Conservation (phyloP, 208 protist species). For the Naegleria fowleri region DNA sequence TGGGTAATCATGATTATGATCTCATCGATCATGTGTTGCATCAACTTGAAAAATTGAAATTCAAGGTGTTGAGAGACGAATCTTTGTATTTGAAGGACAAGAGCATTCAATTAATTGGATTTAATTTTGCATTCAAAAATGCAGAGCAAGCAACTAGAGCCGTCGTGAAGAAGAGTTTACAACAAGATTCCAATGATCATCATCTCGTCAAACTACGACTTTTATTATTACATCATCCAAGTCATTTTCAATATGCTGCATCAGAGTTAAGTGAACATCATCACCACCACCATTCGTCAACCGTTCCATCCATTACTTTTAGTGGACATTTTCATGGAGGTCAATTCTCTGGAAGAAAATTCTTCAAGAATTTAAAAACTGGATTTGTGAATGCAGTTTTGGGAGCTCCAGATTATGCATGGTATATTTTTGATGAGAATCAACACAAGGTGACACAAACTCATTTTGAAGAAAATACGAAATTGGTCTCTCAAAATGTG, state of each 20-base stretch:
- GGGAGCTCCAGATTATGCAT: background rate
- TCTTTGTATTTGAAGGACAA: background rate
- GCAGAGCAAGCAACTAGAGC: background rate
- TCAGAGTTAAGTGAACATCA: background rate
- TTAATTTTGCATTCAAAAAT: background rate
- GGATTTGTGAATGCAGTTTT: background rate
- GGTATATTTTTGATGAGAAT: background rate
- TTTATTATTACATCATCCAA: slow-evolving; percentile 14
- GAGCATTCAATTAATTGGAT: background rate
- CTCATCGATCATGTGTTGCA: background rate
- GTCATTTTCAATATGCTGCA: background rate
- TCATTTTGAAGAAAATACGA: too few relatives aligned
- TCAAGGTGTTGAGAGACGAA: background rate
- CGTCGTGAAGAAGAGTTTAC: background rate
- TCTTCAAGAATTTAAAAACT: background rate
- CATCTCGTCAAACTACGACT: background rate
- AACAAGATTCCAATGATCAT: background rate
- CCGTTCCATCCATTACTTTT: background rate
- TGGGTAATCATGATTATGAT: slow-evolving; percentile 24
- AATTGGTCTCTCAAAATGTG: too few relatives aligned
- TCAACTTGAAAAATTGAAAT: background rate
- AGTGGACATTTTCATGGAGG: slow-evolving; percentile 8
- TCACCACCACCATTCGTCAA: too few relatives aligned
- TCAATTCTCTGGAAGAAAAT: background rate
- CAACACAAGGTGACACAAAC: too few relatives aligned